These are phyloP conservation scores for Saccharomyces uvarum DNA, from an alignment of 1,139 yeast species.

Conservation along the genomic window DNA sequence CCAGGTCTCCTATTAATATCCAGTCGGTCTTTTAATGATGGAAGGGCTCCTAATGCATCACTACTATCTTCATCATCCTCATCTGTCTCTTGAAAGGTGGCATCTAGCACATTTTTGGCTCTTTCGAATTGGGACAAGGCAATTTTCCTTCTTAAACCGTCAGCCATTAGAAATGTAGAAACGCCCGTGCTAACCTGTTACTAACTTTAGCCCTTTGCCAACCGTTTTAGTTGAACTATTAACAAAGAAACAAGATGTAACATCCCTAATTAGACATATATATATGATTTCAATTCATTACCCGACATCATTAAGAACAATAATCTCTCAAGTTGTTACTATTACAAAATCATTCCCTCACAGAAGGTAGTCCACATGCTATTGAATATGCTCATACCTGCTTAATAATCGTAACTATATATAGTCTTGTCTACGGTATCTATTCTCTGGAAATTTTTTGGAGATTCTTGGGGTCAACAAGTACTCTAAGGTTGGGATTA, in stretches of 20 bases:
- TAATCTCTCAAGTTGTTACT: not conserved
- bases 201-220: not conserved
- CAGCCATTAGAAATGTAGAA: conserved; percentile 8
- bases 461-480: not conserved
- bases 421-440: not conserved
- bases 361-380: not conserved
- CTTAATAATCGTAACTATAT: not conserved
- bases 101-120: conserved; percentile 5
- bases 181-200: not conserved
- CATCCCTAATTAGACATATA: not conserved
- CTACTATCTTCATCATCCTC: conserved; percentile 8
- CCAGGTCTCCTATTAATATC: not conserved
- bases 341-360: not conserved
- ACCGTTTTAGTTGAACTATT: not conserved
- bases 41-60: conserved; percentile 9
- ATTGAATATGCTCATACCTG: not conserved
- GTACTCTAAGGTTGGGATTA: not conserved
- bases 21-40: conserved; percentile 3
- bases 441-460: not conserved
- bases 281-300: not conserved
- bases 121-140: conserved; percentile 13
- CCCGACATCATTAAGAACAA: not conserved
- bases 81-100: not conserved
- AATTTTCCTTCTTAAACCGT: conserved; percentile 14
- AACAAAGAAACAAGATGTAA: not conserved